phyloP scores from a whole-genome alignment of 1,284 basidiomycete genomes.

The Cyathus olla region DNA sequence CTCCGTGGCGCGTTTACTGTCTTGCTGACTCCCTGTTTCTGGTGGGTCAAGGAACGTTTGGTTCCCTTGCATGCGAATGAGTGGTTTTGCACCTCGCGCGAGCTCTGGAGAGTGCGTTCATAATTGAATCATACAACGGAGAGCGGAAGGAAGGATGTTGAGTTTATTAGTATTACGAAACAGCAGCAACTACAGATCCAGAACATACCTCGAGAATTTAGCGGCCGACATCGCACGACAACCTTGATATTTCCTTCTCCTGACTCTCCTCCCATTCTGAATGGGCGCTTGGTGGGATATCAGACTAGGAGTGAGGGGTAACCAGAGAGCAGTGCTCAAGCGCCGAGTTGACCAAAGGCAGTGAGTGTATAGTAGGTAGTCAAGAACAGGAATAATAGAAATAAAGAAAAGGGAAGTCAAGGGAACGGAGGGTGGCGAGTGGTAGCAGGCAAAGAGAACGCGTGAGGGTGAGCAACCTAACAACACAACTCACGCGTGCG shows the following conservation, averaged over 20 bases:
- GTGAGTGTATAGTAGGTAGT: too few relatives aligned
- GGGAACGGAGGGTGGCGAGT: too few relatives aligned
- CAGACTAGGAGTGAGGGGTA: background rate
- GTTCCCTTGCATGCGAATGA: constrained; percentile 94
- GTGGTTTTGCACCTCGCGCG: constrained; percentile 89
- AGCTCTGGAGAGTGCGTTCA: constrained; percentile 68
- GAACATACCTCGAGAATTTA: constrained; percentile 89
- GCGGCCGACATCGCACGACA: constrained; percentile 95
- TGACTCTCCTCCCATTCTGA: constrained; percentile 47
- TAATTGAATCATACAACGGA: constrained; percentile 11
- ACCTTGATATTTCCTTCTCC: constrained; percentile 93
- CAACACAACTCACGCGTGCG: constrained; percentile 1
- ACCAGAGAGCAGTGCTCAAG: constrained; percentile 4
- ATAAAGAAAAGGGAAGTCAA: too few relatives aligned
- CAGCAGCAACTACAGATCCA: constrained; percentile 1
- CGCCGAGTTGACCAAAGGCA: too few relatives aligned
- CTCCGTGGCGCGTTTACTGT: constrained; percentile 84
- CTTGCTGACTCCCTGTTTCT: constrained; percentile 76
- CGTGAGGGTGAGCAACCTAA: too few relatives aligned
- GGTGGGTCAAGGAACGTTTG: constrained; percentile 93
- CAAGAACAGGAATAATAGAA: too few relatives aligned
- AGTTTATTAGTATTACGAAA: background rate
- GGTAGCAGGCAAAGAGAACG: too few relatives aligned
- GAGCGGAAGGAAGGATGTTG: constrained; percentile 4
- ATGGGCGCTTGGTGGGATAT: constrained; percentile 34